These are phyloP conservation scores for Phytopythium boreale DNA, from an alignment of 352 stramenopile genomes.

Conservation along the genomic window DNA sequence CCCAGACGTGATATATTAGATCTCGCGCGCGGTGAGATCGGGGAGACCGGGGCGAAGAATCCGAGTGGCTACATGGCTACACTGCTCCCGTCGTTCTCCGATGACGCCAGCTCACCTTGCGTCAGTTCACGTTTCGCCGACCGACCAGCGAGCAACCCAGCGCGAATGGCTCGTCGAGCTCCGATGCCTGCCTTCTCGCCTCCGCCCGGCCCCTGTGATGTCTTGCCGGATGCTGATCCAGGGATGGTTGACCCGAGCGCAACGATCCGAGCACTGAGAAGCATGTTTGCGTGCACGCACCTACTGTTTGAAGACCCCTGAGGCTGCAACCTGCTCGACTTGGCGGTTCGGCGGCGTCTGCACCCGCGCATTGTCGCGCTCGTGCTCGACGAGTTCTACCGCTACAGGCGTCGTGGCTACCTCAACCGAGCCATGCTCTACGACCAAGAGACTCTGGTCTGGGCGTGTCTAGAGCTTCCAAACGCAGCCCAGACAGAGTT, in stretches of 20 bases:
- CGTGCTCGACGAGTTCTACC: background rate
- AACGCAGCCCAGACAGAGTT: background rate
- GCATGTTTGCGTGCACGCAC: background rate
- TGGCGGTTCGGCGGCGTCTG: background rate
- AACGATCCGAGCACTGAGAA: background rate
- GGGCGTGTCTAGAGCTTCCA: background rate
- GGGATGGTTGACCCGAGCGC: background rate
- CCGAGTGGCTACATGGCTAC: too few species aligned
- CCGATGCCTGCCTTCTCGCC: too few species aligned
- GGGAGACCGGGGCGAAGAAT: too few species aligned
- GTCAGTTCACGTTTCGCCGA: too few species aligned
- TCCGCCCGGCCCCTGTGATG: background rate
- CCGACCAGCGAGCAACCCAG: background rate
- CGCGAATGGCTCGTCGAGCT: too few species aligned
- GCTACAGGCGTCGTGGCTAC: too few species aligned
- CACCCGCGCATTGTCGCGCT: background rate
- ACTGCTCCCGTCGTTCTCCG: too few species aligned
- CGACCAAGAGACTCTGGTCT: background rate
- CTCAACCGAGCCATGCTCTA: background rate
- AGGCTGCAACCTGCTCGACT: background rate
- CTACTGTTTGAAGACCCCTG: background rate
- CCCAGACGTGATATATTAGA: too few species aligned
- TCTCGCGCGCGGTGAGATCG: too few species aligned
- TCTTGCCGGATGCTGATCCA: background rate
- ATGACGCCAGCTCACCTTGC: too few species aligned